These are phyloP conservation scores for Neurospora africana DNA, from an alignment of 495 filamentous ascomycete species.

Conservation along the genomic window DNA sequence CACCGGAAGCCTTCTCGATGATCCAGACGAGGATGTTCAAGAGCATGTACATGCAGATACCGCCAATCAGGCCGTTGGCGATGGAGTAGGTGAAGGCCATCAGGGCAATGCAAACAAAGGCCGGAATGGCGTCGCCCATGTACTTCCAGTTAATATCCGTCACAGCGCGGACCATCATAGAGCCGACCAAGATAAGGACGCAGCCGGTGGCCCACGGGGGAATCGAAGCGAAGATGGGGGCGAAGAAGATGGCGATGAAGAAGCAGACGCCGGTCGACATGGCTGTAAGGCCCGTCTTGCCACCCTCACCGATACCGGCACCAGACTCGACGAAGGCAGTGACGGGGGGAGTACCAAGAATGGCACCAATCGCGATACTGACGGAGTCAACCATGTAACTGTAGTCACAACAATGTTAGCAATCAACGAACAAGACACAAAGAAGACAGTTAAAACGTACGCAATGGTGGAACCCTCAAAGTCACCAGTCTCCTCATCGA, in stretches of 20 bases:
- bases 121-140: slow-evolving; percentile 65
- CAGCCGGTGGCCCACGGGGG: slow-evolving; percentile 77
- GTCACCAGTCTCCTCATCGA: slow-evolving; percentile 63
- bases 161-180: slow-evolving; percentile 66
- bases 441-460: slow-evolving; percentile 5
- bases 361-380: slow-evolving; percentile 63
- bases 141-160: slow-evolving; percentile 80
- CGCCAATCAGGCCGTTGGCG: slow-evolving; percentile 65
- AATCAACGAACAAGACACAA: not conserved
- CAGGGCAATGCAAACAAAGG: slow-evolving; percentile 66
- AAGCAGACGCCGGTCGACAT: slow-evolving; percentile 66
- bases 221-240: slow-evolving; percentile 76
- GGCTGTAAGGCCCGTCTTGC: slow-evolving; percentile 72
- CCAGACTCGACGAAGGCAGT: slow-evolving; percentile 78
- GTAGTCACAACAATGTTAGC: not conserved
- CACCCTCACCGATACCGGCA: slow-evolving; percentile 75
- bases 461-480: slow-evolving; percentile 71
- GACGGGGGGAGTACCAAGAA: slow-evolving; percentile 64
- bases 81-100: slow-evolving; percentile 85
- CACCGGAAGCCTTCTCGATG: slow-evolving; percentile 50
- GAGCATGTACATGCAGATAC: slow-evolving; percentile 61
- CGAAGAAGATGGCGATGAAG: slow-evolving; percentile 79
- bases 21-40: slow-evolving; percentile 57
- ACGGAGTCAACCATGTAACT: slow-evolving; percentile 66
- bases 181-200: slow-evolving; percentile 69